A percentile compares a stretch with the other conserved stretches of the same genome.
phyloP scores from a whole-genome alignment of 768 basidiomycete species.

The Lepiota brunneoincarnata region DNA sequence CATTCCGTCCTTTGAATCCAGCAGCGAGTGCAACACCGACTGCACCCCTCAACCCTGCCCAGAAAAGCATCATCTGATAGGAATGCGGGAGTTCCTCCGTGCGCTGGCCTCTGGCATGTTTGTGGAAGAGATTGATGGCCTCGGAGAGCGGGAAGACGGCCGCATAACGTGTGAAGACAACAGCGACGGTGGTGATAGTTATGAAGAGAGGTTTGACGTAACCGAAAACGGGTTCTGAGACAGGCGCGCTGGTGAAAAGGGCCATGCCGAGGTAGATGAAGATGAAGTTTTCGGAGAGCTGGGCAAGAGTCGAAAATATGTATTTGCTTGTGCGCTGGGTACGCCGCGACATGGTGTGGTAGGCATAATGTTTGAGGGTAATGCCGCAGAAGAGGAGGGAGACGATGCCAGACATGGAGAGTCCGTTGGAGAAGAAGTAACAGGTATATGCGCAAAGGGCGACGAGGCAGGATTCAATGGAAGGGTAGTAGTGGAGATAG shows the following conservation, averaged over 20 bases:
- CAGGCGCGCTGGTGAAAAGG: conserved; percentile 88
- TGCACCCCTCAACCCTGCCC: conserved; percentile 95
- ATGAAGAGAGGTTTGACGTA: conserved; percentile 97
- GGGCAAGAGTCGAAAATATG: conserved; percentile 91
- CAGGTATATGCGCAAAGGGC: conserved; percentile 93
- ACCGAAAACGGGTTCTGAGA: conserved; percentile 69
- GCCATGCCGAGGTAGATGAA: conserved; percentile 98
- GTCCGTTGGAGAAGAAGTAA: conserved; percentile 98
- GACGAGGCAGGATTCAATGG: conserved; percentile 95
- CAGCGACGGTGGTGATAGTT: conserved; percentile 84
- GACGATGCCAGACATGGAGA: conserved; percentile 94
- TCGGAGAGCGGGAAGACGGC: conserved; percentile 96
- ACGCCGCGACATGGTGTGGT: conserved; percentile 96
- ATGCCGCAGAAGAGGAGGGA: conserved; percentile 98
- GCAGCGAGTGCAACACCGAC: conserved; percentile 97
- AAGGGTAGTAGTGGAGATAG: conserved; percentile 80
- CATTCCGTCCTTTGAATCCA: conserved; percentile 92
- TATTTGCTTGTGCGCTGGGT: conserved; percentile 95
- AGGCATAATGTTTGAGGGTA: conserved; percentile 99
- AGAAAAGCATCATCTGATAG: conserved; percentile 99
- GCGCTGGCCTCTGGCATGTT: conserved; percentile 80
- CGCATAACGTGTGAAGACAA: conserved; percentile 91
- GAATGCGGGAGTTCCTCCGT: conserved; percentile 93
- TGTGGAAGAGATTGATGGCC: conserved; percentile 89
- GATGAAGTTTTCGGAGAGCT: conserved; percentile 97